phyloP scores from a whole-genome alignment of 805 yeast species.

The Danielia reshetovae region DNA sequence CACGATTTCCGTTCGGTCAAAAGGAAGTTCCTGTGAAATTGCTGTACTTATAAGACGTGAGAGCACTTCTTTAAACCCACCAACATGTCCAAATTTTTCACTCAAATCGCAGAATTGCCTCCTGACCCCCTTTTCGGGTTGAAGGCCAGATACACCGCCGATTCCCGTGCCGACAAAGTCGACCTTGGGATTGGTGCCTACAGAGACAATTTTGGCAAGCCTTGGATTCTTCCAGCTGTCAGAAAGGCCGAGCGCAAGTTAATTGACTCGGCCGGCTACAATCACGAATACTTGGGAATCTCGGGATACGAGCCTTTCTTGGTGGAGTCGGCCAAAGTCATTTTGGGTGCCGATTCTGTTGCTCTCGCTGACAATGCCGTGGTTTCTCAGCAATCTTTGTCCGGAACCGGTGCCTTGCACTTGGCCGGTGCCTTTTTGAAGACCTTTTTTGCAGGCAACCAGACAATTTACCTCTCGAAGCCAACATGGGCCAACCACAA shows the following conservation, averaged over 20 bases:
- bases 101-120: slow-evolving; percentile 61
- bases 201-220: slow-evolving; percentile 65
- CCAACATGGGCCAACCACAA: slow-evolving; percentile 99
- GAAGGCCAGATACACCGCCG: slow-evolving; percentile 60
- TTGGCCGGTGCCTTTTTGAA: slow-evolving; percentile 71
- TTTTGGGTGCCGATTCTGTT: slow-evolving; percentile 54
- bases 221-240: slow-evolving; percentile 71
- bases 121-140: slow-evolving; percentile 86
- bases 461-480: slow-evolving; percentile 15
- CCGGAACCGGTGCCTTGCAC: slow-evolving; percentile 92
- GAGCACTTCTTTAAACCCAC: too few relatives aligned
- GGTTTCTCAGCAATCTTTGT: slow-evolving; percentile 69
- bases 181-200: slow-evolving; percentile 85
- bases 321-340: slow-evolving; percentile 65
- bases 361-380: slow-evolving; percentile 33
- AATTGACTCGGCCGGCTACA: slow-evolving; percentile 45
- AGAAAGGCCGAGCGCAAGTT: slow-evolving; percentile 62
- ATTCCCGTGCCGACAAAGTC: slow-evolving; percentile 62
- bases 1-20: slow-evolving; percentile 2
- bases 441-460: slow-evolving; percentile 40
- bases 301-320: slow-evolving; percentile 70
- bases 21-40: slow-evolving; percentile 2
- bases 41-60: too few relatives aligned
- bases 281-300: slow-evolving; percentile 85
- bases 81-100: slow-evolving; percentile 37